phyloP scores from a whole-genome alignment of 2,329 filamentous ascomycete genomes.

The Xylaria sp. region DNA sequence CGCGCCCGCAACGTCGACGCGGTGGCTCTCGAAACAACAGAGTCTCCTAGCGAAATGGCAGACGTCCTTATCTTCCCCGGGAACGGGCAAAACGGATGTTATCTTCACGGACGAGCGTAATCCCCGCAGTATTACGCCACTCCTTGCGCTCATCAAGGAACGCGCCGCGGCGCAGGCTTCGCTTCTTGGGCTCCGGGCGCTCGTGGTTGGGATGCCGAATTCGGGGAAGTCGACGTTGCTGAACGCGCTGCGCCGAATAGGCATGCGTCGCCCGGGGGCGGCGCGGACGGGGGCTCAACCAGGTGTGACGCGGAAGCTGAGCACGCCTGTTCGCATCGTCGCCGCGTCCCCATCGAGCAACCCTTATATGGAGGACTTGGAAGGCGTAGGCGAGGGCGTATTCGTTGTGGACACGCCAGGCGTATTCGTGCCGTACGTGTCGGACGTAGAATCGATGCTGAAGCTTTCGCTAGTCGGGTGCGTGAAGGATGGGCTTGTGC shows the following conservation, averaged over 20 bases:
- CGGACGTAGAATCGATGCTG: slow-evolving; percentile 87
- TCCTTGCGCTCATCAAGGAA: slow-evolving; percentile 61
- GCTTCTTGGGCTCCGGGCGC: slow-evolving; percentile 82
- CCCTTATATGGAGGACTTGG: too few species aligned
- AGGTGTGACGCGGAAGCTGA: slow-evolving; percentile 87
- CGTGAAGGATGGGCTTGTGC: slow-evolving; percentile 88
- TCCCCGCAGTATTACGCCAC: slow-evolving; percentile 48
- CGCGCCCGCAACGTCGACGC: slow-evolving; percentile 40
- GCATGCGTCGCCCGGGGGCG: slow-evolving; percentile 71
- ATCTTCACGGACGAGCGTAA: slow-evolving; percentile 59
- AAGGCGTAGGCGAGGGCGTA: slow-evolving; percentile 67
- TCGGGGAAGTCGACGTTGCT: slow-evolving; percentile 96
- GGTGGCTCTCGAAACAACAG: slow-evolving; percentile 41
- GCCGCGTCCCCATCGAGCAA: slow-evolving; percentile 33
- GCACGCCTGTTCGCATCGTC: slow-evolving; percentile 81
- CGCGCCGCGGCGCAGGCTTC: slow-evolving; percentile 63
- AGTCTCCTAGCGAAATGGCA: slow-evolving; percentile 37
- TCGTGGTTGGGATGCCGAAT: slow-evolving; percentile 98
- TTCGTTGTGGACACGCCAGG: slow-evolving; percentile 93
- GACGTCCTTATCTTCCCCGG: slow-evolving; percentile 10
- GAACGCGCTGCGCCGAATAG: slow-evolving; percentile 80
- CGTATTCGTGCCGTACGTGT: slow-evolving; percentile 93
- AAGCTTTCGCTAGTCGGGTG: slow-evolving; percentile 92
- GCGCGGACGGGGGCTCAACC: slow-evolving; percentile 87
- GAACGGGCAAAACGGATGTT: slow-evolving; percentile 37